Evolutionary conservation across 768 basidiomycete genomes (phyloP).

Genomic region (Russula foetens): DNA sequence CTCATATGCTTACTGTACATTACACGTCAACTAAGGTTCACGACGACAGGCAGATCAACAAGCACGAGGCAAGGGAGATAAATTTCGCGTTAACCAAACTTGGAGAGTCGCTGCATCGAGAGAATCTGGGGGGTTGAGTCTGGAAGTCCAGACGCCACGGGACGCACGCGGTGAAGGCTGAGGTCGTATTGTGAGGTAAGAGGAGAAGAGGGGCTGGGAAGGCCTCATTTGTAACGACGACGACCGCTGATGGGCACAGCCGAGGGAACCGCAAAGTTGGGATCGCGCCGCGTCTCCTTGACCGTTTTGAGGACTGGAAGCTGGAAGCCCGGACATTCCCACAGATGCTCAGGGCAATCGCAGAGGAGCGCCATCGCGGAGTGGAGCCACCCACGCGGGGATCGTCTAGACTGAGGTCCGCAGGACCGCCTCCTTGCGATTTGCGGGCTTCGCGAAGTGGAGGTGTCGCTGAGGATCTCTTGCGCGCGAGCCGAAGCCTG

Average conservation of each 20-base stretch:
- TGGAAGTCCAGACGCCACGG: background rate
- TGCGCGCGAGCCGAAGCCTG: too few species aligned
- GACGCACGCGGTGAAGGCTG: background rate
- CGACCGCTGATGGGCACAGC: background rate
- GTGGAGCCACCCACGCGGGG: background rate
- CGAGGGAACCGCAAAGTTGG: background rate
- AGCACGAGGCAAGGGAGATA: background rate
- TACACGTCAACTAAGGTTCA: constrained; percentile 1
- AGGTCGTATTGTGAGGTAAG: background rate
- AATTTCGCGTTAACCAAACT: constrained; percentile 9
- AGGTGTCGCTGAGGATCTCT: too few species aligned
- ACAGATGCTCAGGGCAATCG: constrained; percentile 10
- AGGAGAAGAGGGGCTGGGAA: background rate
- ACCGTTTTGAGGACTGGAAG: constrained; percentile 1
- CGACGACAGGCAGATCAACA: constrained; percentile 3
- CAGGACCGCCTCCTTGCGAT: too few species aligned
- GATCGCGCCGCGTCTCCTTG: background rate
- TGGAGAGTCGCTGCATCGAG: background rate
- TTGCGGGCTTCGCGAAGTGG: too few species aligned
- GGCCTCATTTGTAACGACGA: constrained; percentile 9
- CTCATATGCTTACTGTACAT: background rate
- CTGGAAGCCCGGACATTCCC: constrained; percentile 1
- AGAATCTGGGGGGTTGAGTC: background rate
- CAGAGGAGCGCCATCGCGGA: constrained; percentile 10
- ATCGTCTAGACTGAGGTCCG: too few species aligned